These are phyloP conservation scores for Hagleromyces aurorensis DNA, from an alignment of 805 yeast species.

Conservation along the genomic window DNA sequence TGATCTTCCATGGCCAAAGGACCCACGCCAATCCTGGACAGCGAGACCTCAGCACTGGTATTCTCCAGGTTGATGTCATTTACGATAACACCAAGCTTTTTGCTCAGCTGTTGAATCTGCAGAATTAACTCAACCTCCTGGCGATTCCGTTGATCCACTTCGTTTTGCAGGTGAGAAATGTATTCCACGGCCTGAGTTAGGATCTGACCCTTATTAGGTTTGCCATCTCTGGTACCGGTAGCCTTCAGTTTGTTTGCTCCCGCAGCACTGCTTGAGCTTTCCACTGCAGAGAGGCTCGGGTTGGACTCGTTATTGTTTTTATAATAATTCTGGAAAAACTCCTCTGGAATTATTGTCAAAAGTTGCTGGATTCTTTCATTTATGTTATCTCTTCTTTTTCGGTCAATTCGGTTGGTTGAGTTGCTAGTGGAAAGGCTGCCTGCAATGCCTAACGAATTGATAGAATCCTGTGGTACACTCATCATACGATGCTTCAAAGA, in stretches of 20 bases:
- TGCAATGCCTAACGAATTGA: too few relatives aligned
- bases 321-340: conserved; percentile 36
- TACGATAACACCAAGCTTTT: conserved; percentile 35
- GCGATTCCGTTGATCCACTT: conserved; percentile 71
- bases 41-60: conserved; percentile 73
- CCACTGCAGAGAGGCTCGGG: too few relatives aligned
- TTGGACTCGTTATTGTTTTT: conserved; percentile 11
- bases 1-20: conserved; percentile 41
- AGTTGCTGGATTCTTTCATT: conserved; percentile 51
- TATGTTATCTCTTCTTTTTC: conserved; percentile 48
- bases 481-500: too few relatives aligned
- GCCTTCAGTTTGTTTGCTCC: conserved; percentile 31
- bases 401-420: conserved; percentile 27
- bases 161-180: conserved; percentile 55
- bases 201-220: conserved; percentile 79
- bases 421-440: conserved; percentile 14
- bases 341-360: conserved; percentile 37
- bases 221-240: conserved; percentile 73
- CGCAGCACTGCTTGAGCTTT: conserved; percentile 6
- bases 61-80: conserved; percentile 40
- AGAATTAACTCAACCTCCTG: conserved; percentile 68
- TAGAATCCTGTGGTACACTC: too few relatives aligned
- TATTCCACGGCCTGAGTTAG: conserved; percentile 69
- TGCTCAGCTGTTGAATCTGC: conserved; percentile 47
- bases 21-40: conserved; percentile 77